Percentiles rank a stretch among this genome's conserved stretches.
Conservation (phyloP, 495 filamentous ascomycete species). For the Venustampulla echinocandica region DNA sequence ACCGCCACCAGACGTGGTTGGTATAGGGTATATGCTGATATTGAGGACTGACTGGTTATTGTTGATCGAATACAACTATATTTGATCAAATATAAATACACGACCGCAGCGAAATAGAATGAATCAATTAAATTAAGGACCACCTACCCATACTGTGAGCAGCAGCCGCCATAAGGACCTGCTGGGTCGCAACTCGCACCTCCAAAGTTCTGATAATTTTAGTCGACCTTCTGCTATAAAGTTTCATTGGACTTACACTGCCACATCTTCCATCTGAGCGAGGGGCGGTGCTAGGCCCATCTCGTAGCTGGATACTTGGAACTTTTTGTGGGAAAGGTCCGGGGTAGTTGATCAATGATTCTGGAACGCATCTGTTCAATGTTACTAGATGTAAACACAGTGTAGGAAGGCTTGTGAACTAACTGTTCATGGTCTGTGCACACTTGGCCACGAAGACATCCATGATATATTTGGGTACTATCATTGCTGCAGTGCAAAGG, state of each 20-base stretch:
- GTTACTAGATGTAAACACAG: background rate
- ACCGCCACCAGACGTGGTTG: slow-evolving; percentile 15
- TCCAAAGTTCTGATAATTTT: slow-evolving; percentile 9
- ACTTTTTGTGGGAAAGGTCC: background rate
- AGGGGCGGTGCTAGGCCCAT: slow-evolving; percentile 8
- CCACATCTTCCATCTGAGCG: slow-evolving; percentile 25
- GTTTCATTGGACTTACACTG: slow-evolving; percentile 1
- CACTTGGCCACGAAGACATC: slow-evolving; percentile 31
- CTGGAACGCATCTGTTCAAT: slow-evolving; percentile 17
- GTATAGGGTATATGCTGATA: no score
- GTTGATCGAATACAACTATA: background rate
- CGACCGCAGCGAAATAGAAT: background rate
- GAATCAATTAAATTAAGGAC: background rate
- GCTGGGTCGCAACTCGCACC: slow-evolving; percentile 23
- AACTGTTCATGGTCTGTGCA: slow-evolving; percentile 28
- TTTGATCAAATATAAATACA: background rate
- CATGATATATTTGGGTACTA: slow-evolving; percentile 19
- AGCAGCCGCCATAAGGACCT: slow-evolving; percentile 25
- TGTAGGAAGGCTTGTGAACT: slow-evolving; percentile 8
- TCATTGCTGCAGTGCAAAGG: slow-evolving; percentile 26
- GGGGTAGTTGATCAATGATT: slow-evolving; percentile 9
- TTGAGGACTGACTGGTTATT: no score
- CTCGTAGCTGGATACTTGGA: slow-evolving; percentile 4
- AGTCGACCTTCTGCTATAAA: background rate
- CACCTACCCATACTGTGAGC: slow-evolving; percentile 23